These are phyloP conservation scores for Aspergillus sp. DNA, from an alignment of 2,329 filamentous ascomycete species.

Conservation along the genomic window DNA sequence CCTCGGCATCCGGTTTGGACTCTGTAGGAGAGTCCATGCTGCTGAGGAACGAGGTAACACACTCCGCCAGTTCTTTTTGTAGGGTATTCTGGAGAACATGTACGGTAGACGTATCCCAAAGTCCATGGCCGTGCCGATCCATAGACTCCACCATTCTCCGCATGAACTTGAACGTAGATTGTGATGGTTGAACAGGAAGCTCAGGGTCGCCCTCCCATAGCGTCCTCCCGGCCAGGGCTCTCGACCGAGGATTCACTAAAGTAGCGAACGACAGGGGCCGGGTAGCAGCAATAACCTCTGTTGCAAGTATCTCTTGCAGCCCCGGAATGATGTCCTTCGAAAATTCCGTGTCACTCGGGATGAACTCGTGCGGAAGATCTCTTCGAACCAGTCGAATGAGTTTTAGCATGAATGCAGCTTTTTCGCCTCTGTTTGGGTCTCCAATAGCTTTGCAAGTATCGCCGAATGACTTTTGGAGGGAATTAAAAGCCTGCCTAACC, in stretches of 20 bases:
- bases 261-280: constrained; percentile 45
- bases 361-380: constrained; percentile 58
- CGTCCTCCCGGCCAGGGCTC: constrained; percentile 59
- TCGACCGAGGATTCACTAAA: constrained; percentile 50
- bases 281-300: constrained; percentile 47
- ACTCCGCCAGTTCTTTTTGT: constrained; percentile 46
- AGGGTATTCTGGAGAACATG: constrained; percentile 61
- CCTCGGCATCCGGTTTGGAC: background rate
- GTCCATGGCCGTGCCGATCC: constrained; percentile 68
- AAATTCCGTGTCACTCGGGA: constrained; percentile 47
- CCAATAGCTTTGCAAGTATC: constrained; percentile 51
- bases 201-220: constrained; percentile 80
- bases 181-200: constrained; percentile 76
- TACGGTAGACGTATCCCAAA: constrained; percentile 76
- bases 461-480: constrained; percentile 49
- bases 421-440: constrained; percentile 49
- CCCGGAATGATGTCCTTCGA: constrained; percentile 61
- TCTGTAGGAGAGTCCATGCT: constrained; percentile 16
- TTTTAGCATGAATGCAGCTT: constrained; percentile 65
- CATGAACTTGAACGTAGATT: constrained; percentile 70
- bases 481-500: constrained; percentile 57
- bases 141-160: constrained; percentile 66
- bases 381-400: constrained; percentile 72
- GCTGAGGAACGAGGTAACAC: constrained; percentile 24
- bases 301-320: constrained; percentile 64